Conservation (phyloP, 2,329 filamentous ascomycete species). For the Cercospora janseana region DNA sequence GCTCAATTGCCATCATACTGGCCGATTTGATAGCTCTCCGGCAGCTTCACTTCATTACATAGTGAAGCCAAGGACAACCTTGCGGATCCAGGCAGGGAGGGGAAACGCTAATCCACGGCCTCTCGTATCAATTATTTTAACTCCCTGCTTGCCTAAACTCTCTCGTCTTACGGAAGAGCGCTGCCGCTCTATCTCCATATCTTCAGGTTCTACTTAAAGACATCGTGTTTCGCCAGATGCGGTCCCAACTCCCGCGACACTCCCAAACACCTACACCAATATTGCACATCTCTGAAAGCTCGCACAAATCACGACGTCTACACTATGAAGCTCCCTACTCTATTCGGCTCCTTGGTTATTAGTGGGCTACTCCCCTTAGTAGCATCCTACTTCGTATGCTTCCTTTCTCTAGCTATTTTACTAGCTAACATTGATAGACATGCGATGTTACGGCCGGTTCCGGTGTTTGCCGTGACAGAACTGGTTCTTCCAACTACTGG, state of each 20-base stretch:
- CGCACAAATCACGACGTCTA: too few relatives aligned
- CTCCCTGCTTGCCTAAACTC: neutral
- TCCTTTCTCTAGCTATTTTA: neutral
- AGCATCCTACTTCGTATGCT: neutral
- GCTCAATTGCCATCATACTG: too few relatives aligned
- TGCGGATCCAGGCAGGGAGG: neutral
- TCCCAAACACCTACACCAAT: neutral
- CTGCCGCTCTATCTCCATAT: neutral
- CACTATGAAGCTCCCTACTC: neutral
- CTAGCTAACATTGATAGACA: neutral
- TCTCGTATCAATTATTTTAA: neutral
- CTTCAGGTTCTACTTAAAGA: neutral
- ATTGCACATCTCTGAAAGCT: neutral
- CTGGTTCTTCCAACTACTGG: neutral
- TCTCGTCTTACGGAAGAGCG: neutral
- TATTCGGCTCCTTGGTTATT: neutral
- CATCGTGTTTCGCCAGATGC: neutral
- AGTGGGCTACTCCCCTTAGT: neutral
- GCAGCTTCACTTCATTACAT: too few relatives aligned
- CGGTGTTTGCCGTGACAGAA: neutral
- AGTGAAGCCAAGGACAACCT: neutral
- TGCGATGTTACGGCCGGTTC: neutral
- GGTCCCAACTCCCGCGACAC: too few relatives aligned
- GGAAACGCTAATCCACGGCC: neutral
- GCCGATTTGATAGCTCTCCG: too few relatives aligned